A percentile compares a stretch with the other conserved stretches of the same genome.
Conservation (phyloP, 306 rosid genomes). For the Pyrus betulifolia region DNA sequence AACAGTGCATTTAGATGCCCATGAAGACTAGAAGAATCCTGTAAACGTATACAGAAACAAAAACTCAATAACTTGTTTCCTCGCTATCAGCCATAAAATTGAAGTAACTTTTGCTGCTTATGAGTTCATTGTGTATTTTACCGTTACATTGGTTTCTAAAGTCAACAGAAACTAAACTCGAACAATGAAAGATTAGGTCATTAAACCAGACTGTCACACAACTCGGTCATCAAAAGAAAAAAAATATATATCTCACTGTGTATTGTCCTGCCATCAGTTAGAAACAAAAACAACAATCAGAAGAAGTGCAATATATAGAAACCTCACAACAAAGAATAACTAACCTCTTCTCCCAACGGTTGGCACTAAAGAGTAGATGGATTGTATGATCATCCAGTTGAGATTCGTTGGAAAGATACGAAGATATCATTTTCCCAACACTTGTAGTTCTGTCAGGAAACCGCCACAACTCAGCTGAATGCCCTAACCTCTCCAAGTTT, state of each 20-base stretch:
- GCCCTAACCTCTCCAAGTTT: conserved; percentile 60
- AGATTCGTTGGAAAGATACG: conserved; percentile 73
- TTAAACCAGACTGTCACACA: background rate
- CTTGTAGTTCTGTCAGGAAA: conserved; percentile 82
- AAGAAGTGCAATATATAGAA: background rate
- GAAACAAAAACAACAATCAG: background rate
- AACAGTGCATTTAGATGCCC: background rate
- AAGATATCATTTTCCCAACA: conserved; percentile 85
- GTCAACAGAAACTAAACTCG: background rate
- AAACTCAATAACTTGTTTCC: background rate
- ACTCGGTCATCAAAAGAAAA: background rate
- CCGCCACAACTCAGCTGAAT: conserved; percentile 67
- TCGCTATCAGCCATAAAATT: background rate
- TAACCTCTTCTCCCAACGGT: conserved; percentile 97
- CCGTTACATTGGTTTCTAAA: background rate
- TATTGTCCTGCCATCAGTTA: background rate
- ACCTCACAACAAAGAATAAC: conserved; percentile 1
- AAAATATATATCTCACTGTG: background rate
- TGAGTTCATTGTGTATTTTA: background rate
- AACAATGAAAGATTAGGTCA: background rate
- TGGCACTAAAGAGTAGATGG: conserved; percentile 94
- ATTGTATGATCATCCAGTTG: conserved; percentile 78
- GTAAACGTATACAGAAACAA: background rate
- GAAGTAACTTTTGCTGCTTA: background rate
- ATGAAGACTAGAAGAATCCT: background rate